Percentiles rank a stretch among this genome's conserved stretches.
Conservation (phyloP, 768 basidiomycete species). For the Macrolepiota dolichaula region DNA sequence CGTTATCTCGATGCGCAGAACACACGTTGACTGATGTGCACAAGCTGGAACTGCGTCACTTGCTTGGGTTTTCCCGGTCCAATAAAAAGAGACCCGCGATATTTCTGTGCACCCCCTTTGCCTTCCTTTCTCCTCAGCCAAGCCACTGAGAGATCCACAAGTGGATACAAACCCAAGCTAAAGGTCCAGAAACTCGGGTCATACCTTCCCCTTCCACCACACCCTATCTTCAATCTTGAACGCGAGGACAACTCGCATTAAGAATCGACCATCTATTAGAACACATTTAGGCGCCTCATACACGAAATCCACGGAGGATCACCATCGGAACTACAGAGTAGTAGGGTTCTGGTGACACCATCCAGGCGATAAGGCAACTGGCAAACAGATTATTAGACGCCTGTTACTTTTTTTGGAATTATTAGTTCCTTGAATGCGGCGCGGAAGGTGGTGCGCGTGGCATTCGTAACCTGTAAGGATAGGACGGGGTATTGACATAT, state of each 20-base stretch:
- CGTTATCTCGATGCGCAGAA: background rate
- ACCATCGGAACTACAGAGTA: background rate
- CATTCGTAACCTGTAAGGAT: background rate
- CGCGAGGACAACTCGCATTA: background rate
- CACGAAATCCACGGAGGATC: constrained; percentile 10
- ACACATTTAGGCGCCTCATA: background rate
- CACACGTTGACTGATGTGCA: background rate
- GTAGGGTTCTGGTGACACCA: background rate
- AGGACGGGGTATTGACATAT: background rate
- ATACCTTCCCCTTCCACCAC: background rate
- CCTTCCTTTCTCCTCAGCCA: background rate
- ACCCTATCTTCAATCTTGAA: background rate
- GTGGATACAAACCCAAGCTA: background rate
- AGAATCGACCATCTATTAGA: background rate
- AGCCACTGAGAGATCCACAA: background rate
- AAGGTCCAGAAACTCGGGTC: background rate
- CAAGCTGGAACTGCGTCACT: background rate
- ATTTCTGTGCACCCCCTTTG: background rate
- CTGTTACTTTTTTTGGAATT: background rate
- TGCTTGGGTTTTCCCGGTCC: background rate
- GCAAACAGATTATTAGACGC: background rate
- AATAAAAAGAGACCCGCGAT: background rate
- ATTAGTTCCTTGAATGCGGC: background rate
- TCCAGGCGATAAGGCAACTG: background rate
- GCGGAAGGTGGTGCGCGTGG: background rate